A percentile compares a stretch with the other conserved stretches of the same genome.
These are phyloP conservation scores for Blastomyces percursus DNA, from an alignment of 2,329 filamentous ascomycete species.

Conservation along the genomic window DNA sequence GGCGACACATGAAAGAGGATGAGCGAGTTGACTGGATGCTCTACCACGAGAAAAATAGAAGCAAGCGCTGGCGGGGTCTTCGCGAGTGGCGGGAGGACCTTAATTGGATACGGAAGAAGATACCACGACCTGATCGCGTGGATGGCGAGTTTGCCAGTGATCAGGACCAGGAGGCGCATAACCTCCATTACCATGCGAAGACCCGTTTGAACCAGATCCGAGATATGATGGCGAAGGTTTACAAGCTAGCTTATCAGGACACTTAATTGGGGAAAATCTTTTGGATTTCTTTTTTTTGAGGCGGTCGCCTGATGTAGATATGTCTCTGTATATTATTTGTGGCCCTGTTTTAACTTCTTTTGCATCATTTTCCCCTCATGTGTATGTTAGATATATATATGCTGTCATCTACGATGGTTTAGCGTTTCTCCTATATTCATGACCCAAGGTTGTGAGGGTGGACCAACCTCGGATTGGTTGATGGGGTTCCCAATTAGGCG, in stretches of 20 bases:
- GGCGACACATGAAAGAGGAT: not conserved
- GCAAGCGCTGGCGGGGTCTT: constrained; percentile 2
- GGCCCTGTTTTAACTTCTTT: not conserved
- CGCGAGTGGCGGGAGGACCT: constrained; percentile 1
- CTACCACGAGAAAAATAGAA: constrained; percentile 1
- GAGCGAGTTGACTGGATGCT: not conserved
- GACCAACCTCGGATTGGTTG: no score
- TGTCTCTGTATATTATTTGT: not conserved
- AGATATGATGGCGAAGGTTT: constrained; percentile 3
- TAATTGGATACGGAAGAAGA: constrained; percentile 1
- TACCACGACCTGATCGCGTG: not conserved
- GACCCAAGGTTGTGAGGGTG: no score
- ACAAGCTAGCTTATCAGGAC: constrained; percentile 1
- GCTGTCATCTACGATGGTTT: not conserved
- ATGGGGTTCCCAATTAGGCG: not conserved
- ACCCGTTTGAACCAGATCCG: not conserved
- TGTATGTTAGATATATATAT: not conserved
- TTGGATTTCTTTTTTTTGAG: not conserved
- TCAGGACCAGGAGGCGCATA: not conserved
- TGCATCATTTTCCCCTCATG: not conserved
- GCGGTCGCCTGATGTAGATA: not conserved
- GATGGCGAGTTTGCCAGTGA: constrained; percentile 2
- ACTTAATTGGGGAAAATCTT: not conserved
- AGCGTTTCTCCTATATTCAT: not conserved
- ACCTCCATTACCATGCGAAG: not conserved